phyloP scores from a whole-genome alignment of 2,329 filamentous ascomycete genomes.

The Xylariaceae sp. region DNA sequence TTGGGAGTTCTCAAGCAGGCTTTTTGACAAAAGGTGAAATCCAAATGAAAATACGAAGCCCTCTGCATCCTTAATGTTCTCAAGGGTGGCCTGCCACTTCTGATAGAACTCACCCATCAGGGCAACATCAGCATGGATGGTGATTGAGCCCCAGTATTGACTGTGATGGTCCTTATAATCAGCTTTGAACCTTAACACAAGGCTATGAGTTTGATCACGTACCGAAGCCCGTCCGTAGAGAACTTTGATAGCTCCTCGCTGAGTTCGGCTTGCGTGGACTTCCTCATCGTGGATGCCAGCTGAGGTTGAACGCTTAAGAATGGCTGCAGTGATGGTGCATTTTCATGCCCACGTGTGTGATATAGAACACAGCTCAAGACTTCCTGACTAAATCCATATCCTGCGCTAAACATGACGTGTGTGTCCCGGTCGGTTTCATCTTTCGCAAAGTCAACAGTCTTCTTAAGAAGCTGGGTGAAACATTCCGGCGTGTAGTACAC shows the following conservation, averaged over 20 bases:
- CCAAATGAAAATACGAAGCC: conserved; percentile 21
- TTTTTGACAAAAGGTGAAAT: conserved; percentile 18
- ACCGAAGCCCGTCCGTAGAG: conserved; percentile 8
- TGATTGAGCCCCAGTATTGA: conserved; percentile 15
- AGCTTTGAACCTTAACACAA: background rate
- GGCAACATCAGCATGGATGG: conserved; percentile 7
- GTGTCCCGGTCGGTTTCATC: conserved; percentile 16
- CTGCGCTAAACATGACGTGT: conserved; percentile 15
- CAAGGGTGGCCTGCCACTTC: conserved; percentile 17
- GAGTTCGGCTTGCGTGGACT: conserved; percentile 15
- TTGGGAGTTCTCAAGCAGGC: conserved; percentile 14
- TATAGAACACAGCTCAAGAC: conserved; percentile 19
- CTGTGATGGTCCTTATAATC: background rate
- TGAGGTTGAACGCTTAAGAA: conserved; percentile 18
- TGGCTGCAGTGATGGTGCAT: conserved; percentile 13
- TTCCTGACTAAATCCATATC: conserved; percentile 16
- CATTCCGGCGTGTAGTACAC: conserved; percentile 16
- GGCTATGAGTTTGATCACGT: background rate
- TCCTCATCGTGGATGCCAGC: conserved; percentile 17
- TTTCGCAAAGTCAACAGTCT: conserved; percentile 15
- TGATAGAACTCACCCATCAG: conserved; percentile 16
- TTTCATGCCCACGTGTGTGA: conserved; percentile 16
- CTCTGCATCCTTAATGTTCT: conserved; percentile 13
- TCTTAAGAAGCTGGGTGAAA: conserved; percentile 13
- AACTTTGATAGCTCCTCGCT: conserved; percentile 14